Evolutionary conservation across 2,329 filamentous ascomycete species (phyloP).

Genomic region (Akanthomyces uredinophilus): DNA sequence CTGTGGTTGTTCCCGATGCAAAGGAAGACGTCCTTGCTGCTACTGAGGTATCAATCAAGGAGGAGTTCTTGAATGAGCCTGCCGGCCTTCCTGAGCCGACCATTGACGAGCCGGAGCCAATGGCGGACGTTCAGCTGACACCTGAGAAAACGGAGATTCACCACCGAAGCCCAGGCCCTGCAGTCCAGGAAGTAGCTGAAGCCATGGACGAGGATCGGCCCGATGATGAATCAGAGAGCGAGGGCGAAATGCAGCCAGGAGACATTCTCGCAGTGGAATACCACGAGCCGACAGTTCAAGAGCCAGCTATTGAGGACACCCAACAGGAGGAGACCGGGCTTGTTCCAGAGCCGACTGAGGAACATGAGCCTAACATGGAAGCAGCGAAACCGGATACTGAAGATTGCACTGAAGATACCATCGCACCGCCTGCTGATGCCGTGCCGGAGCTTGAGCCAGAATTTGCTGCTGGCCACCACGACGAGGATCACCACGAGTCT

Average conservation of each 20-base stretch:
- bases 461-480: neutral
- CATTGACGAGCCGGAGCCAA: slow-evolving; percentile 14
- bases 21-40: neutral
- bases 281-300: slow-evolving; percentile 2
- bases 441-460: slow-evolving; percentile 18
- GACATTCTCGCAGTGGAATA: neutral
- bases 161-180: slow-evolving; percentile 23
- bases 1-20: neutral
- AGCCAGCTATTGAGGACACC: slow-evolving; percentile 18
- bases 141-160: slow-evolving; percentile 15
- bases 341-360: neutral
- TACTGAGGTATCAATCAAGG: neutral
- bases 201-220: neutral
- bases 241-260: slow-evolving; percentile 23
- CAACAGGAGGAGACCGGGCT: slow-evolving; percentile 12
- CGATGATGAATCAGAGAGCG: slow-evolving; percentile 33
- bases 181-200: neutral
- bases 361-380: neutral
- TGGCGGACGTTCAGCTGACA: slow-evolving; percentile 4
- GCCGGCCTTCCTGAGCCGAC: slow-evolving; percentile 18
- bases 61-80: slow-evolving; percentile 10
- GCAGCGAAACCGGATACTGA: neutral
- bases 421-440: slow-evolving; percentile 11
- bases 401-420: neutral
- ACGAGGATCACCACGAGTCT: neutral